Conservation (phyloP, 192 early-diverging fungal genomes). For the Kickxella alabastrina region DNA sequence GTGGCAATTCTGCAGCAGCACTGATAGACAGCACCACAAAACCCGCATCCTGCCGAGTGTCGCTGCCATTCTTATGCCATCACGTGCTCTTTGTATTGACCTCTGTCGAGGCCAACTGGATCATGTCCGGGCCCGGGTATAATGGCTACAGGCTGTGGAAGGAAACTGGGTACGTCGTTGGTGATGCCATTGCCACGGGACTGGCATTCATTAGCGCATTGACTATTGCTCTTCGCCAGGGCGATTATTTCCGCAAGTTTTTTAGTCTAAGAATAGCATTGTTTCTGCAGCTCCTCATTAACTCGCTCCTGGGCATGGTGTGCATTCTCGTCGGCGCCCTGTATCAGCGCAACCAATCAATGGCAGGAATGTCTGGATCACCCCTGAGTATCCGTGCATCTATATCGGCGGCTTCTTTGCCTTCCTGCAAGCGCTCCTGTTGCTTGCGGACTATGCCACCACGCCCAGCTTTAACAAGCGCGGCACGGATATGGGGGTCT, state of each 20-base stretch:
- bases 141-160: conserved; percentile 27
- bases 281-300: conserved; percentile 27
- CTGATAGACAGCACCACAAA: conserved; percentile 21
- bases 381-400: conserved; percentile 48
- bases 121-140: conserved; percentile 27
- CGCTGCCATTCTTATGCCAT: conserved; percentile 37
- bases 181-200: conserved; percentile 38
- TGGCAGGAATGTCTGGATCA: conserved; percentile 30
- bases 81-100: conserved; percentile 46
- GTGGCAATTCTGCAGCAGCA: conserved; percentile 34
- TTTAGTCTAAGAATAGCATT: conserved; percentile 24
- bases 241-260: conserved; percentile 15
- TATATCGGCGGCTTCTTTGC: conserved; percentile 42
- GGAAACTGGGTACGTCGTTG: conserved; percentile 41
- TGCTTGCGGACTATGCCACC: conserved; percentile 27
- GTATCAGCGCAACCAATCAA: conserved; percentile 47
- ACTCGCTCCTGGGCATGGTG: conserved; percentile 36
- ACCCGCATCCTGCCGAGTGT: conserved; percentile 43
- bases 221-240: conserved; percentile 31
- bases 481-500: conserved; percentile 35
- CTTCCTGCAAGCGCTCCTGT: conserved; percentile 27
- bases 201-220: conserved; percentile 45
- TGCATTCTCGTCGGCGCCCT: conserved; percentile 32
- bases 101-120: conserved; percentile 48
- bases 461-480: conserved; percentile 46